These are phyloP conservation scores for Ascochyta koolunga DNA, from an alignment of 2,329 filamentous ascomycete genomes.

Conservation along the genomic window DNA sequence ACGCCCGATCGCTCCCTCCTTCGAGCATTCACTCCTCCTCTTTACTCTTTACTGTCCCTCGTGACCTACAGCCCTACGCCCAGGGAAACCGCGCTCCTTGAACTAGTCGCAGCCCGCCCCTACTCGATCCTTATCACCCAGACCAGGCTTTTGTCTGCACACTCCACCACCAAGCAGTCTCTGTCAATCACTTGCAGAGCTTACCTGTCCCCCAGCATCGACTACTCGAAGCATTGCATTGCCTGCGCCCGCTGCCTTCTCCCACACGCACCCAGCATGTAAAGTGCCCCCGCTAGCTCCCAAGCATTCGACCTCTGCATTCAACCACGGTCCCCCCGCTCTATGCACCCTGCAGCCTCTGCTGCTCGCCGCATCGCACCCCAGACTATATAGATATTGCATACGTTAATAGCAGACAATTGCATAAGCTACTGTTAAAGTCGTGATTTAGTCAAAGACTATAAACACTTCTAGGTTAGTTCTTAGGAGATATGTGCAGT, in stretches of 20 bases:
- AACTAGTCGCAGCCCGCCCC: conserved; percentile 40
- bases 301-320: conserved; percentile 30
- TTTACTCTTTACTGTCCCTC: conserved; percentile 39
- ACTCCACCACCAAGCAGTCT: conserved; percentile 15
- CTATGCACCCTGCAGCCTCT: conserved; percentile 19
- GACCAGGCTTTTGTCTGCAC: conserved; percentile 22
- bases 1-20: conserved; percentile 47
- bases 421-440: too few relatives aligned
- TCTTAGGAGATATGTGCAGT: too few relatives aligned
- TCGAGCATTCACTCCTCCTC: conserved; percentile 45
- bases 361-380: too few relatives aligned
- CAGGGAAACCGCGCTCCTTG: conserved; percentile 49
- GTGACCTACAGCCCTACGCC: conserved; percentile 32
- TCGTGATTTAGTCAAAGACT: too few relatives aligned
- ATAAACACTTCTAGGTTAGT: too few relatives aligned
- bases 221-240: conserved; percentile 39
- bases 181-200: conserved; percentile 41
- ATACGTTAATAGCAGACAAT: too few relatives aligned
- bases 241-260: conserved; percentile 23
- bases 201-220: conserved; percentile 36
- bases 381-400: too few relatives aligned
- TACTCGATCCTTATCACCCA: conserved; percentile 46
- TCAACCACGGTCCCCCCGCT: conserved; percentile 21
- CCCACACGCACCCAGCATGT: conserved; percentile 31
- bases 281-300: conserved; percentile 31